phyloP scores from a whole-genome alignment of 129 eudicot genomes.

The Helianthus tuberosus region DNA sequence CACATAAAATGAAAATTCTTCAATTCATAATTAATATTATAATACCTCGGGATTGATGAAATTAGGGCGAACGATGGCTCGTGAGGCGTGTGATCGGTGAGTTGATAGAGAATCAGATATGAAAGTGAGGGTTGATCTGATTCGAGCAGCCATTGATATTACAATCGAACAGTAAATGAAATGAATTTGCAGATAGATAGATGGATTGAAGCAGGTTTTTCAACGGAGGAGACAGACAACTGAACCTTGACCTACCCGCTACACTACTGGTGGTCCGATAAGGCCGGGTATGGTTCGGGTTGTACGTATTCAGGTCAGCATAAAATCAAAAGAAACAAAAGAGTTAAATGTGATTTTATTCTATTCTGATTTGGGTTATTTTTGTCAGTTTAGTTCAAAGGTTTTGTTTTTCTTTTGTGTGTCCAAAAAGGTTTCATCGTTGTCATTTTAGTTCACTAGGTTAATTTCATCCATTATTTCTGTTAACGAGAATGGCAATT shows the following conservation, averaged over 20 bases:
- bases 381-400: too few relatives aligned
- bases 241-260: neutral
- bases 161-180: constrained; percentile 24
- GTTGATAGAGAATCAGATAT: constrained; percentile 35
- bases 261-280: neutral
- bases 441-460: too few relatives aligned
- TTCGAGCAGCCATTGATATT: constrained; percentile 61
- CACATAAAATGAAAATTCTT: neutral
- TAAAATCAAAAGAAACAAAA: too few relatives aligned
- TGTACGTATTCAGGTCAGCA: neutral
- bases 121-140: constrained; percentile 54
- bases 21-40: neutral
- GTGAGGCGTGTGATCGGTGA: constrained; percentile 44
- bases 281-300: constrained; percentile 1
- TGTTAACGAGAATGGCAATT: too few relatives aligned
- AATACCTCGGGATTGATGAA: constrained; percentile 47
- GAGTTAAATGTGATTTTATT: too few relatives aligned
- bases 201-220: neutral
- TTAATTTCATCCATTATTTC: too few relatives aligned
- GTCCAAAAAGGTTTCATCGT: too few relatives aligned
- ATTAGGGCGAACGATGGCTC: constrained; percentile 40
- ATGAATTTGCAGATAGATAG: constrained; percentile 1
- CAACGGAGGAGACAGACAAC: constrained; percentile 6
- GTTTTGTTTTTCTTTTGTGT: too few relatives aligned
- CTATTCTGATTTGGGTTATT: too few relatives aligned